Percentiles rank a stretch among this genome's conserved stretches.
These are phyloP conservation scores for Mrakia hoshinonis DNA, from an alignment of 768 basidiomycete species.

Conservation along the genomic window DNA sequence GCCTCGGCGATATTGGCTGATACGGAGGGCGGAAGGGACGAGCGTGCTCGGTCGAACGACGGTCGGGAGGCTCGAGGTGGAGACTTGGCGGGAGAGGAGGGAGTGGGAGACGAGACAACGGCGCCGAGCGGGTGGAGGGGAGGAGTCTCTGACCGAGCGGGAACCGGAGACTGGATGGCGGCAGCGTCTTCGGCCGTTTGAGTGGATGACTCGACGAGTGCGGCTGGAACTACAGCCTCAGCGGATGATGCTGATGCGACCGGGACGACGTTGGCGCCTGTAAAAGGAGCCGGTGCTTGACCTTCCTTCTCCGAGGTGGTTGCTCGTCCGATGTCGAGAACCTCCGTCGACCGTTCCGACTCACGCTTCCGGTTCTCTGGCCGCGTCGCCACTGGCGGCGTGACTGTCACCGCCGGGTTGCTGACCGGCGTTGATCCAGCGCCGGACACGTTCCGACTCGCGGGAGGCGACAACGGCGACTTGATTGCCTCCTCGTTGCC, in stretches of 20 bases:
- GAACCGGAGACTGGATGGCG: too few species aligned
- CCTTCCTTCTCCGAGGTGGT: not conserved
- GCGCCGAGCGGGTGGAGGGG: too few species aligned
- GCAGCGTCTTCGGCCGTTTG: too few species aligned
- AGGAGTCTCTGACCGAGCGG: too few species aligned
- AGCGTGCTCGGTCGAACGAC: too few species aligned
- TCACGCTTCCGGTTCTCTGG: not conserved
- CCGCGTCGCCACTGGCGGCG: not conserved
- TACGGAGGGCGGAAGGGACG: too few species aligned
- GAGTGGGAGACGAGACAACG: too few species aligned
- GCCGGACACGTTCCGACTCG: not conserved
- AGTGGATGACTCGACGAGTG: not conserved
- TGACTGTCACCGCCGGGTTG: not conserved
- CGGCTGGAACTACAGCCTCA: not conserved
- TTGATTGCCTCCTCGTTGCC: too few species aligned
- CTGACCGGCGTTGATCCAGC: too few species aligned
- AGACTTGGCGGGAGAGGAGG: too few species aligned
- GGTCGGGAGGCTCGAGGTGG: too few species aligned
- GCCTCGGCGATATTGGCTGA: too few species aligned
- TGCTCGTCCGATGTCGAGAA: not conserved
- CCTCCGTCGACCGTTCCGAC: not conserved
- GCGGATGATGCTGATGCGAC: not conserved
- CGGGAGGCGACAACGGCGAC: not conserved
- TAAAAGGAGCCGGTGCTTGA: not conserved
- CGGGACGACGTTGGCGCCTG: not conserved